Conservation (phyloP, 1,284 basidiomycete species). For the Abortiporus biennis region DNA sequence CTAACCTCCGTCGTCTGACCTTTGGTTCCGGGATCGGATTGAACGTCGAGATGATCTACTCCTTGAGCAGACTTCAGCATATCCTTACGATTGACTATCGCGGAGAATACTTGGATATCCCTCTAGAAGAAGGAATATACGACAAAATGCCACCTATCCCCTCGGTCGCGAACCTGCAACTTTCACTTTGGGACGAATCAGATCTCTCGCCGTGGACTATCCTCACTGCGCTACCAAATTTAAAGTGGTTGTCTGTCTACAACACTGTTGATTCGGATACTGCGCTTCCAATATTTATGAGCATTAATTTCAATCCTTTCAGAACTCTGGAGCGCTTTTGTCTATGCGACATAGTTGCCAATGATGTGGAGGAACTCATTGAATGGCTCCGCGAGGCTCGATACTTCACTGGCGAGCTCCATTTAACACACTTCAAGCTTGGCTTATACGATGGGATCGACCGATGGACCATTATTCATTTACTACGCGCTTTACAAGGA, state of each 20-base stretch:
- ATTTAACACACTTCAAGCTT: neutral
- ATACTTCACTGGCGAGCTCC: neutral
- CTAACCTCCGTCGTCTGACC: too few species aligned
- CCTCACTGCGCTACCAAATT: neutral
- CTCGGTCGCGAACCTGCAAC: neutral
- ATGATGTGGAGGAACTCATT: neutral
- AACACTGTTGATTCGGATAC: neutral
- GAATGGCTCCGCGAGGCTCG: neutral
- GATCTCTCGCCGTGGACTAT: neutral
- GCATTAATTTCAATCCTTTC: conserved; percentile 1
- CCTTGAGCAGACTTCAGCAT: too few species aligned
- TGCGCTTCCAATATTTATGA: neutral
- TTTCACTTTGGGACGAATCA: neutral
- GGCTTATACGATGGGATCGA: neutral
- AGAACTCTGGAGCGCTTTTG: conserved; percentile 1
- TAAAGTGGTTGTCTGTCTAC: neutral
- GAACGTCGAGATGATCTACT: too few species aligned
- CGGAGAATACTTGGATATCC: too few species aligned
- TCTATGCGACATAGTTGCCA: too few species aligned
- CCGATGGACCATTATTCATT: neutral
- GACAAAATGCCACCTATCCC: neutral
- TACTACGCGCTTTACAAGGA: neutral
- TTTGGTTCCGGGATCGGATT: too few species aligned
- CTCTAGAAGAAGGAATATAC: too few species aligned
- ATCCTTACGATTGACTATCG: too few species aligned